phyloP scores from a whole-genome alignment of 2,329 filamentous ascomycete species.

The Diaporthe australafricana region DNA sequence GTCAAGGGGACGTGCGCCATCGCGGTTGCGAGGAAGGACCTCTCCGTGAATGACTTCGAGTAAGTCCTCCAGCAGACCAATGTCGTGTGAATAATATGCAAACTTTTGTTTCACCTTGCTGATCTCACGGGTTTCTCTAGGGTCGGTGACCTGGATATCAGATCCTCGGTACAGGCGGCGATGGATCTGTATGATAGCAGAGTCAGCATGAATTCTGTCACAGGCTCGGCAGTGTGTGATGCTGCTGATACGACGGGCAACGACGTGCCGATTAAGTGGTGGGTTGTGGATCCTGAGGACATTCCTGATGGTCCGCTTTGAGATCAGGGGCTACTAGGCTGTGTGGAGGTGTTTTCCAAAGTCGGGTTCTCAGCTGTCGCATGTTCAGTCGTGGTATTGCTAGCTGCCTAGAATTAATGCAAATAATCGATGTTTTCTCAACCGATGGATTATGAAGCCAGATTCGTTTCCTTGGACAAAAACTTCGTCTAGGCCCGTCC shows the following conservation, averaged over 20 bases:
- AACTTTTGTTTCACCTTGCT: neutral
- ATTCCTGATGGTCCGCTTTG: neutral
- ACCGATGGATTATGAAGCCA: neutral
- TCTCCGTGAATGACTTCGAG: neutral
- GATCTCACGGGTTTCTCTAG: neutral
- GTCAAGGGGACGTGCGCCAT: neutral
- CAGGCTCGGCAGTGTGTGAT: neutral
- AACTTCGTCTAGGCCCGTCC: too few species aligned
- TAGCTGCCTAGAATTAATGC: neutral
- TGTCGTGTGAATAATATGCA: too few species aligned
- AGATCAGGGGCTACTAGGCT: neutral
- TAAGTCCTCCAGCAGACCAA: neutral
- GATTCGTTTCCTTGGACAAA: too few species aligned
- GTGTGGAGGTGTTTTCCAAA: neutral
- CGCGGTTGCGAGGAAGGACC: neutral
- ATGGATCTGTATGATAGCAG: neutral
- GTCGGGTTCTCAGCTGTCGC: neutral
- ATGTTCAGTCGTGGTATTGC: neutral
- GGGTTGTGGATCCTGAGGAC: slow-evolving; percentile 1
- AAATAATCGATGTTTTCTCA: neutral
- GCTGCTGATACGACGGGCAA: neutral
- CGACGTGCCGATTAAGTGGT: slow-evolving; percentile 5
- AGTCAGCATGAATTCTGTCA: neutral
- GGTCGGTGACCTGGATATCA: slow-evolving; percentile 11
- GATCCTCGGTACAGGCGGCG: neutral